Evolutionary conservation across 176 grass and related monocot species (phyloP).

Genomic region (Urochloa ruziziensis): DNA sequence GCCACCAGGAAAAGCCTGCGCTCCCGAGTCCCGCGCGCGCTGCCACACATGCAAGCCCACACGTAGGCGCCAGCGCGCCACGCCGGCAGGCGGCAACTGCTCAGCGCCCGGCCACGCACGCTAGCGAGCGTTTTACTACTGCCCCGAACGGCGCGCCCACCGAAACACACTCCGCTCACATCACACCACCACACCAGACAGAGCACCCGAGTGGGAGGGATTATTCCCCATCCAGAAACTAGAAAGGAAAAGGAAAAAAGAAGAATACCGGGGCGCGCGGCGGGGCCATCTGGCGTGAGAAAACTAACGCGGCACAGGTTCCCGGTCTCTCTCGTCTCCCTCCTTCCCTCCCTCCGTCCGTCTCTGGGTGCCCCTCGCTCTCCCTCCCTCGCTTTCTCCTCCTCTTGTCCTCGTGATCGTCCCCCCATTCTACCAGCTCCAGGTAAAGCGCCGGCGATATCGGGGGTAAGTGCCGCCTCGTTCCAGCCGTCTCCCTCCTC

Average conservation of each 20-base stretch:
- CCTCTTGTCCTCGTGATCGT: background rate
- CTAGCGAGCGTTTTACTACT: background rate
- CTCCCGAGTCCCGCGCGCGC: too few relatives aligned
- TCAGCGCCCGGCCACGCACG: background rate
- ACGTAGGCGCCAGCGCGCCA: background rate
- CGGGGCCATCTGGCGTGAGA: slow-evolving; percentile 7
- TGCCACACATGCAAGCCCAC: slow-evolving; percentile 37
- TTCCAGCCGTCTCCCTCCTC: background rate
- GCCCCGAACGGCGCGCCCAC: background rate
- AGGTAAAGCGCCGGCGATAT: background rate
- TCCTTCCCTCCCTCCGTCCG: background rate
- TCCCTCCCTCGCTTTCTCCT: background rate
- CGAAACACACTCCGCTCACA: background rate
- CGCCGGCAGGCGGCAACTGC: background rate
- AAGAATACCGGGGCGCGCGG: background rate
- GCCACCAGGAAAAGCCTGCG: too few relatives aligned
- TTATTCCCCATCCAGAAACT: background rate
- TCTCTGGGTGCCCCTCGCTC: too few relatives aligned
- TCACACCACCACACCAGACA: background rate
- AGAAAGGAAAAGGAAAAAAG: too few relatives aligned
- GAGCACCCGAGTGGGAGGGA: background rate
- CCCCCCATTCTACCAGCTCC: background rate
- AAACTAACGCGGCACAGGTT: background rate
- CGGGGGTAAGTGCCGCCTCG: background rate
- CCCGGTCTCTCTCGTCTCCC: background rate